Evolutionary conservation across 2,329 filamentous ascomycete species (phyloP).

Genomic region (Cryoendolithus antarcticus): DNA sequence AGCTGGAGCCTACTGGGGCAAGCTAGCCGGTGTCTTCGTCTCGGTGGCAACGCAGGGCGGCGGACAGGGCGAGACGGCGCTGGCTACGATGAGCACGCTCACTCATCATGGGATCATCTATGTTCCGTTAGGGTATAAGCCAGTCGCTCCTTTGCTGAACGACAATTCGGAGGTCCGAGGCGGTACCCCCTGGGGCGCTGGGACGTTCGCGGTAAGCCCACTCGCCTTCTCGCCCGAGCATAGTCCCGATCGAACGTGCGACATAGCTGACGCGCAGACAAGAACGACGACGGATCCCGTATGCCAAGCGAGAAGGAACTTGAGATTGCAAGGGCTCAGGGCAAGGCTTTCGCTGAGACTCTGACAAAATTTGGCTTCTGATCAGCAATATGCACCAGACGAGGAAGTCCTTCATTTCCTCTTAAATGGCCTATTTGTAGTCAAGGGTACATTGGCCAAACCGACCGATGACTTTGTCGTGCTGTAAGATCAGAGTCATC

Average conservation of each 20-base stretch:
- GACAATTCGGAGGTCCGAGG: slow-evolving; percentile 72
- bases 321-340: slow-evolving; percentile 68
- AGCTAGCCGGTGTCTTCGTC: slow-evolving; percentile 84
- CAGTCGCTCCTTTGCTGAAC: slow-evolving; percentile 55
- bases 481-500: no score
- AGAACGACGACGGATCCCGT: slow-evolving; percentile 61
- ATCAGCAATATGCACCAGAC: no score
- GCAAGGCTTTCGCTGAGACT: slow-evolving; percentile 68
- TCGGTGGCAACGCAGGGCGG: slow-evolving; percentile 71
- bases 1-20: slow-evolving; percentile 61
- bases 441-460: no score
- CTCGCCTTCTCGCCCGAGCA: no score
- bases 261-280: not conserved
- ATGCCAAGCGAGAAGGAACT: slow-evolving; percentile 67
- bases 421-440: no score
- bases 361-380: slow-evolving; percentile 55
- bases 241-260: no score
- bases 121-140: slow-evolving; percentile 89
- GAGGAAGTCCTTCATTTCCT: no score
- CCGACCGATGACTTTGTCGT: no score
- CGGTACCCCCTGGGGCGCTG: slow-evolving; percentile 84
- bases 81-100: slow-evolving; percentile 73
- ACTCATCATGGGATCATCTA: slow-evolving; percentile 91
- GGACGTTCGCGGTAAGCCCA: slow-evolving; percentile 60
- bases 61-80: slow-evolving; percentile 80